Conservation (phyloP, 345 rosid genomes). For the Dipteronia sinensis region DNA sequence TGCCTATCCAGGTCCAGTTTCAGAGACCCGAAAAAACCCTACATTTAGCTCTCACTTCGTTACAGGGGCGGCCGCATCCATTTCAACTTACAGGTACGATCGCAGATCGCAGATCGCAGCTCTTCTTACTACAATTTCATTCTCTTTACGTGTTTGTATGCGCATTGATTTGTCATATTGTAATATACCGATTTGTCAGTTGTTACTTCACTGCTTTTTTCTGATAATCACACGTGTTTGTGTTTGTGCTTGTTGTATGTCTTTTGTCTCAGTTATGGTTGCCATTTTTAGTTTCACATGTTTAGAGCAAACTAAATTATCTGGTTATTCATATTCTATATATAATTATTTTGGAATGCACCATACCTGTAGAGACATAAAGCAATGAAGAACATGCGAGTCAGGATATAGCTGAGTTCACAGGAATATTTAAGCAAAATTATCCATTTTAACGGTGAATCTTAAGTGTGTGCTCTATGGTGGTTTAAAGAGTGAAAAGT, state of each 20-base stretch:
- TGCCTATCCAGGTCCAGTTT: too few species aligned
- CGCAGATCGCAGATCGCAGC: background rate
- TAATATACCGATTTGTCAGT: background rate
- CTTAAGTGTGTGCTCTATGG: background rate
- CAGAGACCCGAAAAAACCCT: background rate
- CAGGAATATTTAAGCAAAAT: background rate
- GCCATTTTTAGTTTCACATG: background rate
- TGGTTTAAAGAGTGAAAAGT: background rate
- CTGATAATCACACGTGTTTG: background rate
- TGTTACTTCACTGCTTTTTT: background rate
- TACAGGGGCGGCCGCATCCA: slow-evolving; percentile 3
- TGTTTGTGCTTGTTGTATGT: background rate
- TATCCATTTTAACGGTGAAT: too few species aligned
- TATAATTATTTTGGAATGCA: background rate
- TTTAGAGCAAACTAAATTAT: background rate
- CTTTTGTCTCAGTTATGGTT: background rate
- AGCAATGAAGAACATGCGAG: background rate
- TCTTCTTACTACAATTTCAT: background rate
- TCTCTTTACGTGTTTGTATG: background rate
- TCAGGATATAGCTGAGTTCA: background rate
- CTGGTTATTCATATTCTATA: background rate
- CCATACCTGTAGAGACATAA: background rate
- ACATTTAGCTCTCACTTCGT: background rate
- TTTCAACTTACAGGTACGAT: background rate
- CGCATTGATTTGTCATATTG: background rate